A percentile compares a stretch with the other conserved stretches of the same genome.
phyloP scores from a whole-genome alignment of 1,284 basidiomycete genomes.

The Ustanciosporium gigantosporum region DNA sequence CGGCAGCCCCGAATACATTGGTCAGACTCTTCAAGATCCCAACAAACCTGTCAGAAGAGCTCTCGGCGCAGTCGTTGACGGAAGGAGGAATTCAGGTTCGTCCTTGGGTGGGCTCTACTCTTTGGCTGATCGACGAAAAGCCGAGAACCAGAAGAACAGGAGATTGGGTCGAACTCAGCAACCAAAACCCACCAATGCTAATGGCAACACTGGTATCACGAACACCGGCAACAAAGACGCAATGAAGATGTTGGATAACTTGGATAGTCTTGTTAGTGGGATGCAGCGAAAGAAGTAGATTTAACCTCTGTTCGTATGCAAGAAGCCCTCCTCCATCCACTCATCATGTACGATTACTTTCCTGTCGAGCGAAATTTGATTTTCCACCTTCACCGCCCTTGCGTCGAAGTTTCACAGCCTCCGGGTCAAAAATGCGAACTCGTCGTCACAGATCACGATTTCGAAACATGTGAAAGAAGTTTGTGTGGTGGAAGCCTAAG shows the following conservation, averaged over 20 bases:
- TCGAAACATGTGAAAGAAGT: no score
- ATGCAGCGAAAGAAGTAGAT: no score
- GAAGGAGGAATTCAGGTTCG: not conserved
- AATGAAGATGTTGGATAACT: conserved; percentile 26
- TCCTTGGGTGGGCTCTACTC: not conserved
- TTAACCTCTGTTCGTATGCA: no score
- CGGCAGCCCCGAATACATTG: conserved; percentile 19
- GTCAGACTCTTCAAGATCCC: conserved; percentile 20
- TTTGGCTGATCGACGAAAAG: conserved; percentile 2
- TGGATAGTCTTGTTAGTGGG: conserved; percentile 21
- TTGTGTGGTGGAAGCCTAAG: no score
- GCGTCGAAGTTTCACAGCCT: no score
- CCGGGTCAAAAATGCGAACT: no score
- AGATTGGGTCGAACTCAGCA: conserved; percentile 10
- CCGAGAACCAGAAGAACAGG: conserved; percentile 14
- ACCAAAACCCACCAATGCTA: not conserved
- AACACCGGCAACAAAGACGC: not conserved
- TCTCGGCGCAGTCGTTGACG: not conserved
- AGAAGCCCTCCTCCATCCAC: no score
- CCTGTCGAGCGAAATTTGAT: no score
- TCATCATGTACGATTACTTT: no score
- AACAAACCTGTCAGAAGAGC: conserved; percentile 10
- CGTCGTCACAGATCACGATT: no score
- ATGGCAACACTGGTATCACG: not conserved
- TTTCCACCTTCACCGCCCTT: no score